Conservation (phyloP, 164 flowering plant genomes). For the Aristolochia fimbriata region DNA sequence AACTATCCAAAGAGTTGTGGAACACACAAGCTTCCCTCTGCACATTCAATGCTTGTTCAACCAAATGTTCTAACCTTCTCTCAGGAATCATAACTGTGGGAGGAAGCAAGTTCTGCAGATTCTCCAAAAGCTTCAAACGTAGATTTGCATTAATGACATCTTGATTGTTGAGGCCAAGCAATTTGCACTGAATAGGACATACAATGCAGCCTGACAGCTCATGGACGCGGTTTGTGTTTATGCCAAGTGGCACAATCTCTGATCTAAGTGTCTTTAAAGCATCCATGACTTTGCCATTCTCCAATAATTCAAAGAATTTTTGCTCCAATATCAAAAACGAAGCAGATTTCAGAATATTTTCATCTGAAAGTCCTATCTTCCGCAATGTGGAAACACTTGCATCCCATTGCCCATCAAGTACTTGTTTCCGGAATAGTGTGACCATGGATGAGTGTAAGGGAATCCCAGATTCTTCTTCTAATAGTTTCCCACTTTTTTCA, state of each 20-base stretch:
- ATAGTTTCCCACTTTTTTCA: constrained; percentile 45
- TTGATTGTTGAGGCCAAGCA: constrained; percentile 20
- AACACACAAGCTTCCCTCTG: constrained; percentile 64
- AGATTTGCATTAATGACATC: constrained; percentile 24
- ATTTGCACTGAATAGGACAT: constrained; percentile 23
- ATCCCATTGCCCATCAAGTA: constrained; percentile 67
- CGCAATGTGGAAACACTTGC: constrained; percentile 54
- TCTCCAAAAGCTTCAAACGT: constrained; percentile 39
- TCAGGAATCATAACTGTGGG: constrained; percentile 60
- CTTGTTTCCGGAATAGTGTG: constrained; percentile 42
- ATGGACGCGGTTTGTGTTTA: constrained; percentile 38
- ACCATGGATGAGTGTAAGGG: constrained; percentile 54
- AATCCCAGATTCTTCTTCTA: constrained; percentile 91
- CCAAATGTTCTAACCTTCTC: constrained; percentile 63
- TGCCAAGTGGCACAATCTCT: constrained; percentile 63
- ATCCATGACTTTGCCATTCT: constrained; percentile 35
- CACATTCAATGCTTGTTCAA: constrained; percentile 70
- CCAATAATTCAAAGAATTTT: constrained; percentile 59
- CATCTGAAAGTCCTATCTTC: constrained; percentile 42
- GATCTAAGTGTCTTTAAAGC: constrained; percentile 60
- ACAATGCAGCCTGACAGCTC: constrained; percentile 57
- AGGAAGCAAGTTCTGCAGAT: constrained; percentile 65
- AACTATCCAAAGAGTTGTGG: constrained; percentile 59
- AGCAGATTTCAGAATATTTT: constrained; percentile 42
- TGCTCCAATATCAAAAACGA: constrained; percentile 71